Conservation (phyloP, 1,284 basidiomycete species). For the Rhizoctonia solani region DNA sequence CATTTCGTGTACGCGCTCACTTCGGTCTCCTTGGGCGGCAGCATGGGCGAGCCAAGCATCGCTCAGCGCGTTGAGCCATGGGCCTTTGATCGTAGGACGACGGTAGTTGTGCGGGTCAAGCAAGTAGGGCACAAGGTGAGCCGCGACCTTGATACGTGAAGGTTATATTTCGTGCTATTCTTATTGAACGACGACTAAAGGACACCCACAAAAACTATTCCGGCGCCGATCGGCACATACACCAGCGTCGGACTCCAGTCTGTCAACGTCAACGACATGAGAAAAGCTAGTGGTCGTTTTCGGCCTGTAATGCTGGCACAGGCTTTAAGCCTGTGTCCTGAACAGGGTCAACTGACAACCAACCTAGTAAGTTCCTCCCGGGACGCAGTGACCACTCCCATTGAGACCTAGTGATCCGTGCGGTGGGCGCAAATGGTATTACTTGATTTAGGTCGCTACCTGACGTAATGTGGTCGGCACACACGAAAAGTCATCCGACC, state of each 20-base stretch:
- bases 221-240: slow-evolving; percentile 18
- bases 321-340: neutral
- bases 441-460: too few relatives aligned
- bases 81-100: slow-evolving; percentile 62
- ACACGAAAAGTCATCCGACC: too few relatives aligned
- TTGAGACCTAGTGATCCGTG: neutral
- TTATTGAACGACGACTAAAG: too few relatives aligned
- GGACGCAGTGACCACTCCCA: neutral
- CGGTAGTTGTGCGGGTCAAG: slow-evolving; percentile 63
- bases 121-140: slow-evolving; percentile 62
- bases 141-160: slow-evolving; percentile 22
- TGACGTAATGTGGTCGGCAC: too few relatives aligned
- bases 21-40: slow-evolving; percentile 71
- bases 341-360: neutral
- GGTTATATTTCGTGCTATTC: too few relatives aligned
- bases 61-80: slow-evolving; percentile 72
- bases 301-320: neutral
- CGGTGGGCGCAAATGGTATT: neutral
- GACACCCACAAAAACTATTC: slow-evolving; percentile 24
- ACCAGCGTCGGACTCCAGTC: slow-evolving; percentile 1
- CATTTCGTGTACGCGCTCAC: slow-evolving; percentile 72
- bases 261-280: neutral
- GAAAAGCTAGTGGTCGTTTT: neutral
- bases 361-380: slow-evolving; percentile 12
- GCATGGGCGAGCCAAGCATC: slow-evolving; percentile 77